Evolutionary conservation across 2,329 filamentous ascomycete species (phyloP).

Genomic region (Metarhizium rileyi): DNA sequence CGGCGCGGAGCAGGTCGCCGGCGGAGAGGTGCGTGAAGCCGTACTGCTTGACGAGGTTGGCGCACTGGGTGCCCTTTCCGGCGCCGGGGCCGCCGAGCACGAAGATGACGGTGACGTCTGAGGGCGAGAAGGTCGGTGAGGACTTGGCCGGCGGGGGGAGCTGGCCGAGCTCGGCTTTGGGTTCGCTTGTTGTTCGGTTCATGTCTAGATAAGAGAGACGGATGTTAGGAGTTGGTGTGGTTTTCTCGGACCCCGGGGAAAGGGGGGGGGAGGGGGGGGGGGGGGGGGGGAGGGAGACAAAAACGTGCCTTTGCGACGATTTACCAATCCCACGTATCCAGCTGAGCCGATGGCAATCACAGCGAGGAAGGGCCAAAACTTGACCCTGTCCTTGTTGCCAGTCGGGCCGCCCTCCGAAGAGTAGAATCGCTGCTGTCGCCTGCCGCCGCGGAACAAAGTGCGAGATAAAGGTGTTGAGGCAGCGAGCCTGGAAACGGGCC

Average conservation of each 20-base stretch:
- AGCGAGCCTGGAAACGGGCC: constrained; percentile 9
- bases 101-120: constrained; percentile 85
- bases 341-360: constrained; percentile 38
- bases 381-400: constrained; percentile 30
- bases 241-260: no score
- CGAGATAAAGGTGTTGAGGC: constrained; percentile 8
- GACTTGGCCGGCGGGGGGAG: constrained; percentile 42
- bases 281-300: not conserved
- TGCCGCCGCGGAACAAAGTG: constrained; percentile 15
- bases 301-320: constrained; percentile 37
- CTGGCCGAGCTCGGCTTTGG: constrained; percentile 30
- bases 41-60: constrained; percentile 76
- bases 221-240: constrained; percentile 3
- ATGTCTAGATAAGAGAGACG: constrained; percentile 25
- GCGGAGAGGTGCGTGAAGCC: constrained; percentile 89
- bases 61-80: constrained; percentile 94
- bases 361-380: constrained; percentile 49
- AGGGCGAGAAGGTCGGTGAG: constrained; percentile 60
- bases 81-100: constrained; percentile 92
- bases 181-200: constrained; percentile 26
- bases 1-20: constrained; percentile 84
- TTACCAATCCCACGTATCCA: constrained; percentile 41
- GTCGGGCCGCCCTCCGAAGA: constrained; percentile 23
- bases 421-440: constrained; percentile 20
- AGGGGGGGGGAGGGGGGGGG: no score